Evolutionary conservation across 306 rosid species (phyloP), one percentile per base, ranked within the genome.

Genomic region (Ochetophila trinervis): DNA sequence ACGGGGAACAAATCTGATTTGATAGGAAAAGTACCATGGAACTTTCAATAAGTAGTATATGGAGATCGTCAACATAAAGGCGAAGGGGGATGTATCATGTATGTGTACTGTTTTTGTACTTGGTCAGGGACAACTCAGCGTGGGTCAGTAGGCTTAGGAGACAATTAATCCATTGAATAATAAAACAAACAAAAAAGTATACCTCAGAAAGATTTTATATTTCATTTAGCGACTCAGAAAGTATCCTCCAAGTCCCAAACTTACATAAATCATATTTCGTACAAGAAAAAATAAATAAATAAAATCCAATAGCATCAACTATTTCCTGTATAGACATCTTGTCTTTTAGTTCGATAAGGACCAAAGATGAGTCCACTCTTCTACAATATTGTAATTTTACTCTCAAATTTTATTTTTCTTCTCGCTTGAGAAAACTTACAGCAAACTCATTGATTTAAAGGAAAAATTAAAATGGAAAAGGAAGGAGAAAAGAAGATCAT

Each of bases 81-180:
- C n/a, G 42, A 48, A 56, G 71, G 53, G 62, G 57, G 66, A 63
- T 59, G 62, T 55, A 72, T 69, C 66, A 52, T 57, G 48, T 53
- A 42, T 27, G 30, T 48, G 56, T 24, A 60, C 63, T 50, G 60
- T 21, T 48, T 27, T 56, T 62, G 67, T 57, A 40, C 84, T 57
- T 50, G 61, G 61, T 62, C 42, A 32, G 67, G 59, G 79, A 80
- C 82, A 75, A 57, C 60, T 49, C 55, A 62, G 52, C 17, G 58
- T 61, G 83, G 69, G 32, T 27, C 32, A 27, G 1, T 0, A 1
- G 42, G 83, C 79, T 67, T 63, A 48, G 65, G 60, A 45, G 66
- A 70, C 72, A 50, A 0, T 10, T 52, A 19, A 27, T 32, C 47
- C 17, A 65, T 32, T 67, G 19, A 65, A 20, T 48, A 66, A 44